Percentiles rank a stretch among this genome's conserved stretches.
These are phyloP conservation scores for Ophiobolus disseminans DNA, from an alignment of 2,329 filamentous ascomycete genomes.

Conservation along the genomic window DNA sequence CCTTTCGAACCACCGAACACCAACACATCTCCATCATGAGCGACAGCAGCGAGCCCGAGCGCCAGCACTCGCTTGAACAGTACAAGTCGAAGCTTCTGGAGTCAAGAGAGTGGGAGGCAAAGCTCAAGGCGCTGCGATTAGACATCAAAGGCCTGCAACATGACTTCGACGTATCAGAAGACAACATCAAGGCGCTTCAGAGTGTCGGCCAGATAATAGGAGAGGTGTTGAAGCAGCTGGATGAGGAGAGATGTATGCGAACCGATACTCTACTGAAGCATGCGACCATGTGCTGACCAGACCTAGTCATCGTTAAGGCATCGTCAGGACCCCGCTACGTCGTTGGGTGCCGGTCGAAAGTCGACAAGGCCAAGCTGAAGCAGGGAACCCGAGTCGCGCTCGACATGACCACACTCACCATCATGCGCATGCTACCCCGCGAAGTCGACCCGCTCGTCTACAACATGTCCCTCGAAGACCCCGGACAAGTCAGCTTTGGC, in stretches of 20 bases:
- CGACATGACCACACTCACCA: slow-evolving; percentile 99
- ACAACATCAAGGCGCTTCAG: slow-evolving; percentile 99
- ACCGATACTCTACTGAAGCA: neutral
- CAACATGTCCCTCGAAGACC: slow-evolving; percentile 99
- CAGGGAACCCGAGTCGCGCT: slow-evolving; percentile 97
- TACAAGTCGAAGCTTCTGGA: slow-evolving; percentile 72
- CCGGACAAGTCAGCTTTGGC: slow-evolving; percentile 95
- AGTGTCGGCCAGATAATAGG: slow-evolving; percentile 99
- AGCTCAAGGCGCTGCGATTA: slow-evolving; percentile 90
- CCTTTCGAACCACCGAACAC: slow-evolving; percentile 18
- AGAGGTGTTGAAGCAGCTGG: slow-evolving; percentile 97
- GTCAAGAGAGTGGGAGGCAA: slow-evolving; percentile 97
- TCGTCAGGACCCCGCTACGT: slow-evolving; percentile 97
- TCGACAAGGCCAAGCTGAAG: slow-evolving; percentile 96
- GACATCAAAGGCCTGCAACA: slow-evolving; percentile 96
- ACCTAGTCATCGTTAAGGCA: slow-evolving; percentile 92
- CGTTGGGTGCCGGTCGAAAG: slow-evolving; percentile 96
- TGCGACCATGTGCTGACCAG: slow-evolving; percentile 15
- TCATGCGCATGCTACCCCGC: slow-evolving; percentile 99
- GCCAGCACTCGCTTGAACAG: slow-evolving; percentile 59
- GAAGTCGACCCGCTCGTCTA: slow-evolving; percentile 99
- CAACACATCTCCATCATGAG: slow-evolving; percentile 40
- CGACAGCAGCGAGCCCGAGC: slow-evolving; percentile 55
- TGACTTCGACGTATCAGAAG: slow-evolving; percentile 95
- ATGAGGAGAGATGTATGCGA: slow-evolving; percentile 93